Conservation (phyloP, 176 grass and related monocot species). For the Ananas comosus region DNA sequence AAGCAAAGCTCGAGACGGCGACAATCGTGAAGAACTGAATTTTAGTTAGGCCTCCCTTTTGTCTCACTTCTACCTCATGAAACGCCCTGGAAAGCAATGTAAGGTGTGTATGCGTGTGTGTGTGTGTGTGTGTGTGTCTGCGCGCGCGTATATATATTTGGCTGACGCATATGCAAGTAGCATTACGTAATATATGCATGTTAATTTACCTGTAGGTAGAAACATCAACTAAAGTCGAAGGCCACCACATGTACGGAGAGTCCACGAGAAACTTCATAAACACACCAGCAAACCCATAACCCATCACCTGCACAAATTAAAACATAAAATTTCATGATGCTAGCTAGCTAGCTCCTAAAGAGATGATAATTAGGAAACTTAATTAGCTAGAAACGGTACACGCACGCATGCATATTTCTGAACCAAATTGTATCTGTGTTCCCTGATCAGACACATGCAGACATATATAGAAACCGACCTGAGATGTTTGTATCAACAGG, state of each 20-base stretch:
- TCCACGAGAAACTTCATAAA: slow-evolving; percentile 1
- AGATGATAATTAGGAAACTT: too few relatives aligned
- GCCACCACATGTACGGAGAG: slow-evolving; percentile 13
- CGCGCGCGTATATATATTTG: too few relatives aligned
- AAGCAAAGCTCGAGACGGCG: slow-evolving; percentile 3
- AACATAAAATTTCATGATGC: too few relatives aligned
- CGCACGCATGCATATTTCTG: too few relatives aligned
- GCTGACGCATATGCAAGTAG: too few relatives aligned
- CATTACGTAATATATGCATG: background rate
- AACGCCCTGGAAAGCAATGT: slow-evolving; percentile 13
- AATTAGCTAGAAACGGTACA: too few relatives aligned
- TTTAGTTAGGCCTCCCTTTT: background rate
- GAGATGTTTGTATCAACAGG: background rate
- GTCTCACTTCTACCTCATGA: slow-evolving; percentile 17
- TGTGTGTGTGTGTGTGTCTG: too few relatives aligned
- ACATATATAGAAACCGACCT: too few relatives aligned
- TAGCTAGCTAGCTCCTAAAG: too few relatives aligned
- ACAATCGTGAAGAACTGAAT: slow-evolving; percentile 16
- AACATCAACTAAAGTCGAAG: background rate
- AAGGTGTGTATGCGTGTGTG: background rate
- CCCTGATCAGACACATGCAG: background rate
- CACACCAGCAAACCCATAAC: slow-evolving; percentile 1
- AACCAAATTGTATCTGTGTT: too few relatives aligned
- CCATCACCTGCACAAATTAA: background rate
- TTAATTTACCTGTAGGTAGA: background rate